Evolutionary conservation across 73 alveolate genomes (phyloP), one percentile per base, ranked within the genome.

Genomic region (Paramecium octaurelia): DNA sequence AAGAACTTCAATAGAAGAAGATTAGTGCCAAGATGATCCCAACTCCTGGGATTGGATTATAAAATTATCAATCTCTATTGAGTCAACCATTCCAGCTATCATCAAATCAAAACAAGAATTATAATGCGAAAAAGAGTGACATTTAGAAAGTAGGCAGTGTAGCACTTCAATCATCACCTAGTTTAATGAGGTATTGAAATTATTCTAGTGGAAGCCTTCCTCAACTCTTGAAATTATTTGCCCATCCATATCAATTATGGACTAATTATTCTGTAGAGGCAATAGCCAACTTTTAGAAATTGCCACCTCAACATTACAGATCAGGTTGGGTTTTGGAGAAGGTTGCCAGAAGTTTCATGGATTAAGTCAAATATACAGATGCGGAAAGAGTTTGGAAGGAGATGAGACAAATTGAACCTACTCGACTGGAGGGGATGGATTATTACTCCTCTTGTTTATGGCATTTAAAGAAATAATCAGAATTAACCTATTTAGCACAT

Each of bases 401-500:
- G 92, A 94, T 96, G 86, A 85, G 95, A 86, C 73, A 93, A 43
- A 92, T 96, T 48, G 99, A 98, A 73, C 99, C 99, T 20, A 96
- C 96, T 80, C 83, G 98, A 80, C 88, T 98, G 16, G 98, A 97
- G 58, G 99, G 99, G 1, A 93, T 98, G 64, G 99, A 98, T 86
- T 96, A 97, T 86, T 98, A 97, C 92, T 98, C 99, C 1, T 96
- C 98, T 40, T 96, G 99, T 86, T 94, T 98, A 86, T 98, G 99
- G 99, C 99, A 98, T 85, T 92, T 98, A 54, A 98, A 96, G 93
- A 98, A 98, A 92, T 95, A 98, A 94, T 97, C 97, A 24, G 98
- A 97, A 68, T 94, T 97, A 68, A 96, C 99, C 91, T 95, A 96
- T 73, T 85, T 97, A 35, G 96, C 98, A 48, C 96, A 89, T 69